phyloP scores from a whole-genome alignment of 441 rosid genomes.

The Bocquillonia castaneifolia region DNA sequence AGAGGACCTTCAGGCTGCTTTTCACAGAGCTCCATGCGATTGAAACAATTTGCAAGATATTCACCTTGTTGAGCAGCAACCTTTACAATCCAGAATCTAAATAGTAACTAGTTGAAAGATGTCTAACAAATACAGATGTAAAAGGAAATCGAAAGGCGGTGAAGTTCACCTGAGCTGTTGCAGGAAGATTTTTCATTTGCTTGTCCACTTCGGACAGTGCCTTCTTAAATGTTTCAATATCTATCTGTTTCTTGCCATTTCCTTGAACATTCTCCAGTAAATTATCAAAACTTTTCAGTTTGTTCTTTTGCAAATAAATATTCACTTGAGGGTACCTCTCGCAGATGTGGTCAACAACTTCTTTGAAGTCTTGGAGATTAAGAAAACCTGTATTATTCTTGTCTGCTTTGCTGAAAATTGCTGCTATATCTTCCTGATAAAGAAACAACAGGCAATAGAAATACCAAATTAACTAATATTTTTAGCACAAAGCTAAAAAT shows the following conservation, averaged over 20 bases:
- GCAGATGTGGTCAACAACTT: conserved; percentile 67
- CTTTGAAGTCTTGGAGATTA: conserved; percentile 75
- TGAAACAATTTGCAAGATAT: conserved; percentile 89
- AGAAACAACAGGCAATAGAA: background rate
- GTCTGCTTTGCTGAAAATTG: conserved; percentile 86
- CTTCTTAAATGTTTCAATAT: conserved; percentile 68
- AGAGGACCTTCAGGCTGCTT: conserved; percentile 88
- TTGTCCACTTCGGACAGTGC: conserved; percentile 85
- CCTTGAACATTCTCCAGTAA: conserved; percentile 60
- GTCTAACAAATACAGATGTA: too few species aligned
- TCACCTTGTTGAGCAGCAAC: conserved; percentile 93
- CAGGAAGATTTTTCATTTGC: conserved; percentile 88
- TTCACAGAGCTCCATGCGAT: conserved; percentile 86
- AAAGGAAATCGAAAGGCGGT: too few species aligned
- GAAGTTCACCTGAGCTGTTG: conserved; percentile 98
- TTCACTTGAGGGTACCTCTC: conserved; percentile 93
- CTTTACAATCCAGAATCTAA: too few species aligned
- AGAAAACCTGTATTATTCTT: conserved; percentile 87
- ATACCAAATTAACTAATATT: background rate
- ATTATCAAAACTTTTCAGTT: conserved; percentile 58
- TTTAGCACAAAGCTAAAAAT: too few species aligned
- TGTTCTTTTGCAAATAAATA: conserved; percentile 71
- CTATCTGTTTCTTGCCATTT: conserved; percentile 58
- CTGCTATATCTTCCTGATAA: conserved; percentile 75
- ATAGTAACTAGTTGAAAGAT: too few species aligned